phyloP scores from a whole-genome alignment of 768 basidiomycete species.

The Xerocomellus chrysenteron region DNA sequence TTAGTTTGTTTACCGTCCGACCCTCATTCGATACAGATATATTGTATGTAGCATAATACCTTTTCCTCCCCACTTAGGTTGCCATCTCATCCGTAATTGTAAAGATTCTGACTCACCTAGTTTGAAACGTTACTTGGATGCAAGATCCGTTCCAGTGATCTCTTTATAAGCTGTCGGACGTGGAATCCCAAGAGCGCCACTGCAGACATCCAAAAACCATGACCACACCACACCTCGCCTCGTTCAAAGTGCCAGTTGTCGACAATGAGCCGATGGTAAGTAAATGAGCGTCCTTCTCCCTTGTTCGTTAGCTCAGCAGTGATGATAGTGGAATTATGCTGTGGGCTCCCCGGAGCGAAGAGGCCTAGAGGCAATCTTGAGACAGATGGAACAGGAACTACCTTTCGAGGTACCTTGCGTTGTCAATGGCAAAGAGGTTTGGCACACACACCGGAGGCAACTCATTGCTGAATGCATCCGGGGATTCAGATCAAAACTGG shows the following conservation, averaged over 20 bases:
- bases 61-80: neutral
- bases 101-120: too few species aligned
- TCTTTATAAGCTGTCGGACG: neutral
- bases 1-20: neutral
- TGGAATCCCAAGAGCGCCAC: neutral
- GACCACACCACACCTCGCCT: conserved; percentile 73
- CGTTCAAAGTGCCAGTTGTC: conserved; percentile 81
- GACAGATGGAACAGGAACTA: conserved; percentile 75
- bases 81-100: neutral
- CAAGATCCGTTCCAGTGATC: conserved; percentile 17
- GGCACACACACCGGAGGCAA: conserved; percentile 22
- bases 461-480: neutral
- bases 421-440: conserved; percentile 83
- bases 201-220: conserved; percentile 37
- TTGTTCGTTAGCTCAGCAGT: neutral
- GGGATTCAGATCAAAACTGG: conserved; percentile 71
- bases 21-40: neutral
- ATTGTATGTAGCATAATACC: neutral
- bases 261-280: conserved; percentile 94
- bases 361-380: conserved; percentile 68
- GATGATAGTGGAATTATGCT: conserved; percentile 66
- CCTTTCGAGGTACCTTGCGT: conserved; percentile 94
- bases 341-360: conserved; percentile 76
- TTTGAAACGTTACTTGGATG: neutral
- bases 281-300: neutral